phyloP scores from a whole-genome alignment of 306 rosid species.

The Cotoneaster glaucophyllus region DNA sequence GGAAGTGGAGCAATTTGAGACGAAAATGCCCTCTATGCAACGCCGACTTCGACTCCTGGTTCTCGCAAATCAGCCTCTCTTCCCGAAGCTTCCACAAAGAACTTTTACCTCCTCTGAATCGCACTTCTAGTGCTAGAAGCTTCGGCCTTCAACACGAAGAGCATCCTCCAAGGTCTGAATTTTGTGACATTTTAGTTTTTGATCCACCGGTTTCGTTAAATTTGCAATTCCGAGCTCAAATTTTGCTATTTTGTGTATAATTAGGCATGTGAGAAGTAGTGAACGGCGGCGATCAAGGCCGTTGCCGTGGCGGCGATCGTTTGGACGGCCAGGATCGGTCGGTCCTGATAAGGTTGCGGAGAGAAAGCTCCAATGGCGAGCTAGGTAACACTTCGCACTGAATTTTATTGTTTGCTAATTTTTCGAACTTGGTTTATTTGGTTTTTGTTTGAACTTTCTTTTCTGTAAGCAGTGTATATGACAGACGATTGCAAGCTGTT shows the following conservation, averaged over 20 bases:
- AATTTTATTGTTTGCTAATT: not conserved
- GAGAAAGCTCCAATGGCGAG: constrained; percentile 56
- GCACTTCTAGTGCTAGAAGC: not conserved
- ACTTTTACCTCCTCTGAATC: constrained; percentile 14
- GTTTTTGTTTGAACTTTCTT: not conserved
- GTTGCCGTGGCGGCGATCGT: constrained; percentile 53
- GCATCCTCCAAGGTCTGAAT: not conserved
- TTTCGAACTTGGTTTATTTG: not conserved
- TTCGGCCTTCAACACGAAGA: not conserved
- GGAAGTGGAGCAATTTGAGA: constrained; percentile 46
- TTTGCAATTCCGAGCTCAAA: constrained; percentile 1
- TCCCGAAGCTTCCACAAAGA: constrained; percentile 27
- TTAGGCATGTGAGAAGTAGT: constrained; percentile 22
- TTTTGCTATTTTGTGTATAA: not conserved
- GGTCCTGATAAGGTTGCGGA: constrained; percentile 25
- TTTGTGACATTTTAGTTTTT: constrained; percentile 2
- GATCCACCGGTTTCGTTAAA: not conserved
- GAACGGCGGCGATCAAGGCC: constrained; percentile 25
- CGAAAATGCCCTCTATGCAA: constrained; percentile 61
- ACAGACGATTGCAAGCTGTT: constrained; percentile 26
- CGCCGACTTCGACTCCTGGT: constrained; percentile 44
- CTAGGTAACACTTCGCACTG: constrained; percentile 26
- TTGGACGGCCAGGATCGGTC: constrained; percentile 40
- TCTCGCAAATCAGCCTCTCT: constrained; percentile 29
- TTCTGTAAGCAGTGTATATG: constrained; percentile 28